Evolutionary conservation across 345 rosid genomes (phyloP).

Genomic region (Rubroshorea leprosula): DNA sequence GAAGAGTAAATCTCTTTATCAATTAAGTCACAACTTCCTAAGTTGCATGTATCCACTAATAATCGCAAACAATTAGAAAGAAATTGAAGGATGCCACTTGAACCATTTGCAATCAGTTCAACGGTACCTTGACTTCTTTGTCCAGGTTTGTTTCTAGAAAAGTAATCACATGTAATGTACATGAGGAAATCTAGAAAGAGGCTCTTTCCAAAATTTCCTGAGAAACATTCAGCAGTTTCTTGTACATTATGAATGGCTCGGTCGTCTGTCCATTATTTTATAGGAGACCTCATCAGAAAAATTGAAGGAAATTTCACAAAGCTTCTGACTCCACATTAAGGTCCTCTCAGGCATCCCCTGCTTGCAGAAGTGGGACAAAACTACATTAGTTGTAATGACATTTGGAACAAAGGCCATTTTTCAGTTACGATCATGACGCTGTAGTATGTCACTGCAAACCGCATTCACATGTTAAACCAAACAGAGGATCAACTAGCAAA

Average conservation of each 20-base stretch:
- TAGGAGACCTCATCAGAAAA: constrained; percentile 56
- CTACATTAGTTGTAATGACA: constrained; percentile 42
- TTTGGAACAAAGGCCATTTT: constrained; percentile 65
- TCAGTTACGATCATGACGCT: constrained; percentile 59
- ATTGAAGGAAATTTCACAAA: constrained; percentile 51
- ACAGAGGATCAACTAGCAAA: no score
- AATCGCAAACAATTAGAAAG: no score
- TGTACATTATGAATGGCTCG: constrained; percentile 30
- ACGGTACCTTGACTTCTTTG: constrained; percentile 11
- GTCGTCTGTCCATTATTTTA: constrained; percentile 37
- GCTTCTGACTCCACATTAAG: constrained; percentile 57
- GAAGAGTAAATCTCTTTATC: no score
- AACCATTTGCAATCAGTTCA: constrained; percentile 15
- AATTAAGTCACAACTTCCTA: no score
- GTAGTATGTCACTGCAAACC: constrained; percentile 43
- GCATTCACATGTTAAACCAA: no score
- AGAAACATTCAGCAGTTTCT: not conserved
- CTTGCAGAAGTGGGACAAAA: constrained; percentile 56
- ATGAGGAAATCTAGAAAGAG: constrained; percentile 65
- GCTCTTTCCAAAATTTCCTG: constrained; percentile 26
- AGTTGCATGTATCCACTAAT: no score
- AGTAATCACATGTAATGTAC: constrained; percentile 55
- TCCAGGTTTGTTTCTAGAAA: constrained; percentile 18
- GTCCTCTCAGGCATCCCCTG: constrained; percentile 69
- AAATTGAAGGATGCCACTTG: no score